phyloP scores from a whole-genome alignment of 345 rosid genomes.

The Acer saccharum region DNA sequence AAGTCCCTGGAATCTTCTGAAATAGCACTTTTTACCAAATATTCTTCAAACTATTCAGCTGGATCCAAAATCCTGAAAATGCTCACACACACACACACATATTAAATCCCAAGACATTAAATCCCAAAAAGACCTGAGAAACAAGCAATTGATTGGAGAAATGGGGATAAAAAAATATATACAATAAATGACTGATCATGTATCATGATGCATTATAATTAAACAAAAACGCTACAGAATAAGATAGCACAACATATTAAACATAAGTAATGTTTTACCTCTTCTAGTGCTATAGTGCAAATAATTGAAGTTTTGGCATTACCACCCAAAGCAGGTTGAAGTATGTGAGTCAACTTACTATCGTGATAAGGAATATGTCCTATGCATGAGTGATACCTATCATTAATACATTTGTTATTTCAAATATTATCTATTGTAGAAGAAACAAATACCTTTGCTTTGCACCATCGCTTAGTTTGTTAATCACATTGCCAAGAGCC shows the following conservation, averaged over 20 bases:
- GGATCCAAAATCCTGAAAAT: too few relatives aligned
- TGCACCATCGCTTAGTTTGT: slow-evolving; percentile 80
- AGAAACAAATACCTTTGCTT: slow-evolving; percentile 66
- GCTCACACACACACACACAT: too few relatives aligned
- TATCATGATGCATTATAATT: background rate
- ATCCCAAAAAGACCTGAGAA: too few relatives aligned
- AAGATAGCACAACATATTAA: slow-evolving; percentile 5
- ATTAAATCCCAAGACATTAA: too few relatives aligned
- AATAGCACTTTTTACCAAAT: too few relatives aligned
- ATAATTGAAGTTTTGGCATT: slow-evolving; percentile 96
- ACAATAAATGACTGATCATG: too few relatives aligned
- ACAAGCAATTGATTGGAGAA: too few relatives aligned
- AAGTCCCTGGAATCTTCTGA: too few relatives aligned
- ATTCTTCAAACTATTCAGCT: too few relatives aligned
- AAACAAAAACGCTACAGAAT: slow-evolving; percentile 10
- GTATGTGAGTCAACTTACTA: slow-evolving; percentile 95
- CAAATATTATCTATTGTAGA: background rate
- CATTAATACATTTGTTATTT: slow-evolving; percentile 6
- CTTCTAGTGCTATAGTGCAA: slow-evolving; percentile 96
- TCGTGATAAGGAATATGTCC: slow-evolving; percentile 97
- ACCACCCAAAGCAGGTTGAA: slow-evolving; percentile 97
- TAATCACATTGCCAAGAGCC: slow-evolving; percentile 94
- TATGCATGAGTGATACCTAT: slow-evolving; percentile 39
- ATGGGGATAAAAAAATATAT: too few relatives aligned
- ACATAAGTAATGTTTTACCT: slow-evolving; percentile 46